Percentiles rank a stretch among this genome's conserved stretches.
Conservation (phyloP, 805 yeast genomes). For the Torulaspora indica region DNA sequence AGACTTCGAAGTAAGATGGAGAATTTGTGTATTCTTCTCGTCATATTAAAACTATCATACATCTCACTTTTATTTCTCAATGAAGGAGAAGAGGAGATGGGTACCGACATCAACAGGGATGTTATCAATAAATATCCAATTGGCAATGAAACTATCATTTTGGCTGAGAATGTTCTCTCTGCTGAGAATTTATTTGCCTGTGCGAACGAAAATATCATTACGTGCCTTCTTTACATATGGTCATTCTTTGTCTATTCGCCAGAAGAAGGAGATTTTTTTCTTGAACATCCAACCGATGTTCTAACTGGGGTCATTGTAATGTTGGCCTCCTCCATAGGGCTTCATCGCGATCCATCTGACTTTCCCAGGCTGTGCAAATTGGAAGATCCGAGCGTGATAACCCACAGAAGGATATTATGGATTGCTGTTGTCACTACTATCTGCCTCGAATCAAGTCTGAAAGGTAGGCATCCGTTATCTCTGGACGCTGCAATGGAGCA, state of each 20-base stretch:
- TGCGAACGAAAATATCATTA: constrained; percentile 32
- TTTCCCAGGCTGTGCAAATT: constrained; percentile 25
- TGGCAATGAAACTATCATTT: constrained; percentile 24
- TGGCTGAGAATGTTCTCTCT: constrained; percentile 30
- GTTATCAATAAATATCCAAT: constrained; percentile 26
- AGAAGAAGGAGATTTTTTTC: constrained; percentile 35
- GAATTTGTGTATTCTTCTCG: constrained; percentile 25
- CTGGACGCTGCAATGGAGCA: constrained; percentile 15
- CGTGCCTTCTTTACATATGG: constrained; percentile 34
- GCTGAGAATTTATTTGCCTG: constrained; percentile 32
- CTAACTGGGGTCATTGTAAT: constrained; percentile 30
- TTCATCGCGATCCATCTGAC: constrained; percentile 34
- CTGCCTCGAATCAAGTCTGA: constrained; percentile 30
- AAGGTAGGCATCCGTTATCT: constrained; percentile 31
- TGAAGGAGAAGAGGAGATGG: constrained; percentile 11
- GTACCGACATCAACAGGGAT: constrained; percentile 15
- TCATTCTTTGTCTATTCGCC: constrained; percentile 34
- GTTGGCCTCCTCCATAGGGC: constrained; percentile 33
- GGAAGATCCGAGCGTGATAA: constrained; percentile 22
- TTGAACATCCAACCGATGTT: constrained; percentile 35
- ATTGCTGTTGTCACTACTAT: constrained; percentile 24
- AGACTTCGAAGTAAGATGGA: constrained; percentile 31
- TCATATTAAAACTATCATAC: constrained; percentile 29
- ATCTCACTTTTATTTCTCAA: constrained; percentile 25
- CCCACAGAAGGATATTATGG: constrained; percentile 34